Base-by-base conservation (phyloP, 768 basidiomycete species). In the Hydnum rufescens region DNA sequence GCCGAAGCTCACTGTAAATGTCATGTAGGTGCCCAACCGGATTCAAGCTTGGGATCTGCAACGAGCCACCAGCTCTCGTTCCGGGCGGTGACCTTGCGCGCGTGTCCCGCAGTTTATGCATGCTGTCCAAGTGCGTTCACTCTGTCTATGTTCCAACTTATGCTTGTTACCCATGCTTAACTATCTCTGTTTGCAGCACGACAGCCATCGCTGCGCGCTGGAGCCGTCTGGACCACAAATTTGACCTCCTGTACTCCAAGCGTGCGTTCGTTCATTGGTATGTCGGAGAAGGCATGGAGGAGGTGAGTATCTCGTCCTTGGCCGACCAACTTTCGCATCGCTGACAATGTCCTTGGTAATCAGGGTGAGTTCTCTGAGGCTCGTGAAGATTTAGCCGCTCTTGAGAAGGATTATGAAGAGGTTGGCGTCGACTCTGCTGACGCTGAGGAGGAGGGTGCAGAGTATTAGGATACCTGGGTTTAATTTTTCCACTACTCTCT, bases 261-360 rank as follows among this genome's bases (percentile, higher is more conserved):
- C 84, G 85, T 65, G 86, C 86, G 47, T 87, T 87, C 58, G 81
- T 84, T 25, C 82, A 85, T 65, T 85, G 88, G 89, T 93, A 92
- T 62, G 92, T 95, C 57, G 92, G 92, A 64, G 92, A 97, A 70
- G 93, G 93, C 72, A 96, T 97, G 93, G 93, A 96, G 65, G 93
- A 97, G 44, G 44, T 47, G 28, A 6, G 44, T 26, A 25, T 16
- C 28, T 47, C 44, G 6, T 26, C 44, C 6, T 16, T 6, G 8
- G 13, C 13, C 44, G 44, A 47, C n/a, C n/a, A n/a, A n/a, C n/a
- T n/a, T n/a, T n/a, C n/a, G n/a, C n/a, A n/a, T n/a, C n/a, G n/a
- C 16, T 26, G 44, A 47, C 8, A 13, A 8, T 47, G 25, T 73
- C 44, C 6, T 47, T 8, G 6, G 25, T 47, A 16, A 26, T 26